These are phyloP conservation scores for Triticum monococcum DNA, from an alignment of 176 grass and related monocot species.

Conservation along the genomic window DNA sequence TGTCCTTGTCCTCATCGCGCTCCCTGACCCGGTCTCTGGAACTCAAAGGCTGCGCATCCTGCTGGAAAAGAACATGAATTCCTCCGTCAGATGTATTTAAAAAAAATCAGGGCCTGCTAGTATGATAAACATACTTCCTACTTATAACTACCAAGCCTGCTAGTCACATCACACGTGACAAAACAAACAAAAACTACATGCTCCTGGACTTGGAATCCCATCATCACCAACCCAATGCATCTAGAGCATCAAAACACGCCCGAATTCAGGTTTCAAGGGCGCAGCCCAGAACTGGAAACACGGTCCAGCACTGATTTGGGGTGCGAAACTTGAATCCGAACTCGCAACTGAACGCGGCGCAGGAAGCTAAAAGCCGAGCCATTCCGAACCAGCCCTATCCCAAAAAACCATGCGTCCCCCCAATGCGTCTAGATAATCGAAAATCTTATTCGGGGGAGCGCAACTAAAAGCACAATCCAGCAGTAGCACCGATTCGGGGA, in stretches of 20 bases:
- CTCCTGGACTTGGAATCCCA: neutral
- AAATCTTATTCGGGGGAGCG: too few relatives aligned
- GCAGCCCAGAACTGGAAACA: neutral
- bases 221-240: neutral
- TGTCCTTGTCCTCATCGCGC: constrained; percentile 32
- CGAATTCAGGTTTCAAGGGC: too few relatives aligned
- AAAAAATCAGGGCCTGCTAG: neutral
- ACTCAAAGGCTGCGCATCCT: constrained; percentile 43
- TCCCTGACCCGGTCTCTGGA: constrained; percentile 69
- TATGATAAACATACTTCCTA: neutral
- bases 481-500: too few relatives aligned
- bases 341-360: too few relatives aligned
- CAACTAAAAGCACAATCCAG: too few relatives aligned
- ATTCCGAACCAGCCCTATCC: too few relatives aligned
- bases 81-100: neutral
- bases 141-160: neutral
- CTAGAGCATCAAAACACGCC: neutral
- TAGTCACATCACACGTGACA: neutral
- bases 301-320: too few relatives aligned
- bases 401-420: too few relatives aligned
- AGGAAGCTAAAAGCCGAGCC: too few relatives aligned
- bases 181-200: neutral
- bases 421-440: too few relatives aligned
- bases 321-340: too few relatives aligned
- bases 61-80: constrained; percentile 3